These are phyloP conservation scores for Paecilomyces niveus DNA, from an alignment of 2,329 filamentous ascomycete genomes.

Conservation along the genomic window DNA sequence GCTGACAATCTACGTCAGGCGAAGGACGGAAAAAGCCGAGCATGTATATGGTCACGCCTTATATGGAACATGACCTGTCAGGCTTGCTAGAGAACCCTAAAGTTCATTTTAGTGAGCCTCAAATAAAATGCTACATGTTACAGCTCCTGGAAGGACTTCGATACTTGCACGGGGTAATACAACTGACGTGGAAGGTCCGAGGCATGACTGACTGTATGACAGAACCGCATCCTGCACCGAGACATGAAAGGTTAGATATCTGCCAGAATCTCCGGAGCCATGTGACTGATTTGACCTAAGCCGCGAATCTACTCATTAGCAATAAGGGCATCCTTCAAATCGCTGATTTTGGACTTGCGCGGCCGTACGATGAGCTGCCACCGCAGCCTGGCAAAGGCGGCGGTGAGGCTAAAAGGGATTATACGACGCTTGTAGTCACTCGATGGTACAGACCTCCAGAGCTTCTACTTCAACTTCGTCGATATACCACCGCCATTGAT, in stretches of 20 bases:
- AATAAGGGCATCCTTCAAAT: slow-evolving; percentile 92
- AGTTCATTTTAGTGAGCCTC: slow-evolving; percentile 76
- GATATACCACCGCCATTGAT: slow-evolving; percentile 96
- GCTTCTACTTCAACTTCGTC: slow-evolving; percentile 75
- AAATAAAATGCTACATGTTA: slow-evolving; percentile 97
- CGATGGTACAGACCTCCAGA: slow-evolving; percentile 96
- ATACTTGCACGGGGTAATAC: slow-evolving; percentile 70
- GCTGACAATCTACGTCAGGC: slow-evolving; percentile 35
- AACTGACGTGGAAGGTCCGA: not conserved
- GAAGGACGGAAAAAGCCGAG: slow-evolving; percentile 71
- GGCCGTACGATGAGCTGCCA: slow-evolving; percentile 81
- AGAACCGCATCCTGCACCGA: slow-evolving; percentile 78
- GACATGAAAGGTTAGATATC: slow-evolving; percentile 70
- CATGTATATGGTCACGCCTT: slow-evolving; percentile 98
- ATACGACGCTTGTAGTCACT: slow-evolving; percentile 94
- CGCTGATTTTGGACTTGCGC: slow-evolving; percentile 89
- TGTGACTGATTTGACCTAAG: slow-evolving; percentile 28
- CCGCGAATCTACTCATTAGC: slow-evolving; percentile 92
- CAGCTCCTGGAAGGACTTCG: slow-evolving; percentile 83
- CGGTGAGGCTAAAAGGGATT: slow-evolving; percentile 79
- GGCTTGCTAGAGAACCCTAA: slow-evolving; percentile 91
- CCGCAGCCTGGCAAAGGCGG: slow-evolving; percentile 71
- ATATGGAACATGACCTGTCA: slow-evolving; percentile 99
- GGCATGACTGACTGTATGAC: slow-evolving; percentile 8
- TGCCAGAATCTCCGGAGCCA: slow-evolving; percentile 2